These are phyloP conservation scores for Sutorius australiensis DNA, from an alignment of 768 basidiomycete genomes.

Conservation along the genomic window DNA sequence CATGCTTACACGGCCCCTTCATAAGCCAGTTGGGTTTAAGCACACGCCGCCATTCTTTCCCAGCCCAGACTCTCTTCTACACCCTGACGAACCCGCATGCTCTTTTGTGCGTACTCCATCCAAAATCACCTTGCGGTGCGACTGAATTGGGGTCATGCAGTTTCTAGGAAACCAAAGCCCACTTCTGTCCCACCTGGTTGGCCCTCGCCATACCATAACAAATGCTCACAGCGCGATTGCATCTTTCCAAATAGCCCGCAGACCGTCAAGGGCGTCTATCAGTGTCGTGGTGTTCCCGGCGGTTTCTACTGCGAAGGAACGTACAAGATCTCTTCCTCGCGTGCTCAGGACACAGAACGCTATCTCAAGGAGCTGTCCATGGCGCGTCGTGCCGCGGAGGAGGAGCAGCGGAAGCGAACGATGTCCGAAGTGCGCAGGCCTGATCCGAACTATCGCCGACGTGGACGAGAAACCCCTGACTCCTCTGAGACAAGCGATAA, in stretches of 20 bases:
- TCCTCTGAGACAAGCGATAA: constrained; percentile 7
- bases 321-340: constrained; percentile 32
- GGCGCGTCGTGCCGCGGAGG: constrained; percentile 24
- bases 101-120: constrained; percentile 23
- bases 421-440: constrained; percentile 24
- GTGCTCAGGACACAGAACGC: constrained; percentile 31
- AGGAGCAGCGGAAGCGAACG: constrained; percentile 30
- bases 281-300: constrained; percentile 32
- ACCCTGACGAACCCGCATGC: constrained; percentile 22
- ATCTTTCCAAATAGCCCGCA: constrained; percentile 30
- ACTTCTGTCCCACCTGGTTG: constrained; percentile 29
- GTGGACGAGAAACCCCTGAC: constrained; percentile 10
- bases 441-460: constrained; percentile 18
- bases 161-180: constrained; percentile 30
- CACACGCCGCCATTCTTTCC: constrained; percentile 1
- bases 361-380: constrained; percentile 28
- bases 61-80: background rate
- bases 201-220: constrained; percentile 38
- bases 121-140: background rate
- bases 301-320: constrained; percentile 35
- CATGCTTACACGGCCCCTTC: constrained; percentile 19
- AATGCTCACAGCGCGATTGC: constrained; percentile 34
- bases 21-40: constrained; percentile 26
- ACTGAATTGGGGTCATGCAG: constrained; percentile 10
- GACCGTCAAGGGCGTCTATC: constrained; percentile 30